These are phyloP conservation scores for Gelatoporia subvermispora DNA, from an alignment of 768 basidiomycete genomes.

Conservation along the genomic window DNA sequence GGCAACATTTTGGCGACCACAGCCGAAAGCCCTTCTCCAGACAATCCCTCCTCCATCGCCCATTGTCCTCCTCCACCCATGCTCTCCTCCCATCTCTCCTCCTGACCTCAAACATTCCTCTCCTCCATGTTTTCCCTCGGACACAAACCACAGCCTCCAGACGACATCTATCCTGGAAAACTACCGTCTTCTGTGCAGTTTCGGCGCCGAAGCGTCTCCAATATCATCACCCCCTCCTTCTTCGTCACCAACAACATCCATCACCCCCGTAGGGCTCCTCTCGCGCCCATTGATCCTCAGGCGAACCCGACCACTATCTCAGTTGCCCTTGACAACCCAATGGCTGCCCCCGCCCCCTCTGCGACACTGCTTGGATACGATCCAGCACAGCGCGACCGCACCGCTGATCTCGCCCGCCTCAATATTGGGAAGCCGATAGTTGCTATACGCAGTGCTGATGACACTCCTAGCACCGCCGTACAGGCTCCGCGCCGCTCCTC, in stretches of 20 bases:
- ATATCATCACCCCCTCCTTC: slow-evolving; percentile 1
- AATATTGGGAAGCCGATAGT: slow-evolving; percentile 21
- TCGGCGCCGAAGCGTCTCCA: slow-evolving; percentile 3
- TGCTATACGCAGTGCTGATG: slow-evolving; percentile 10
- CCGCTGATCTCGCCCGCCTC: slow-evolving; percentile 15
- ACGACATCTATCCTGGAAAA: neutral
- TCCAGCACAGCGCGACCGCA: slow-evolving; percentile 12
- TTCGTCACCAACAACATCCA: slow-evolving; percentile 6
- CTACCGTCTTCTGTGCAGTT: slow-evolving; percentile 1
- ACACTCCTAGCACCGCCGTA: slow-evolving; percentile 11
- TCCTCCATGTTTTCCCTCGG: slow-evolving; percentile 1
- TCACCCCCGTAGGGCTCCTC: slow-evolving; percentile 18
- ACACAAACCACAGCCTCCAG: neutral
- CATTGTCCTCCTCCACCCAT: slow-evolving; percentile 1
- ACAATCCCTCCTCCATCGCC: neutral
- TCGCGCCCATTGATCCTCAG: slow-evolving; percentile 24
- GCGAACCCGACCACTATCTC: slow-evolving; percentile 11
- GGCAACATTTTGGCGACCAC: neutral
- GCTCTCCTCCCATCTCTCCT: slow-evolving; percentile 1
- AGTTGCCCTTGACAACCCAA: slow-evolving; percentile 20
- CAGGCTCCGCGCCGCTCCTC: slow-evolving; percentile 18
- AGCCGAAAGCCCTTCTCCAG: neutral
- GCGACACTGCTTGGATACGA: slow-evolving; percentile 16
- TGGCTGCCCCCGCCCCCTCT: slow-evolving; percentile 19
- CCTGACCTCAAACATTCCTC: neutral